A percentile compares a stretch with the other conserved stretches of the same genome.
Evolutionary conservation across 2,329 filamentous ascomycete genomes (phyloP).

Genomic region (Botrytis medusae): DNA sequence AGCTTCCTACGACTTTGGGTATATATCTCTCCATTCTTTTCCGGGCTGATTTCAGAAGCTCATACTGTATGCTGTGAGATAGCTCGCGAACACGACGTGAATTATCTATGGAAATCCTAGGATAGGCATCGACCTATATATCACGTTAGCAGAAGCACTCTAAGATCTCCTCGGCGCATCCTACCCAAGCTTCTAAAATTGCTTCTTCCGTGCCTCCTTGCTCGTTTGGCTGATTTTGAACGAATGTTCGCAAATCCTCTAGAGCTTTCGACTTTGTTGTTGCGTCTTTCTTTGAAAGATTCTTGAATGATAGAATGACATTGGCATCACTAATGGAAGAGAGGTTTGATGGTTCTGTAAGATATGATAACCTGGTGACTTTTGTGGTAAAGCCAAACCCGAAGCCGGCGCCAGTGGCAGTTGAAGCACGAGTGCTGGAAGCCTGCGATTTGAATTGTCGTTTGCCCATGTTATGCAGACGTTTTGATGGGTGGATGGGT

Average conservation of each 20-base stretch:
- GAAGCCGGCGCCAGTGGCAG: constrained; percentile 36
- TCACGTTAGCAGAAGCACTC: not conserved
- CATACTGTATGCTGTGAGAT: constrained; percentile 71
- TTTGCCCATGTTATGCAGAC: constrained; percentile 33
- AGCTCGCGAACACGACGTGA: constrained; percentile 84
- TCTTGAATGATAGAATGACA: constrained; percentile 87
- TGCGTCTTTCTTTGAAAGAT: constrained; percentile 86
- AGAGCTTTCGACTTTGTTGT: constrained; percentile 89
- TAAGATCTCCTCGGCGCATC: constrained; percentile 38
- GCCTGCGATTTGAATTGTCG: constrained; percentile 38
- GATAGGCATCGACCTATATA: constrained; percentile 75
- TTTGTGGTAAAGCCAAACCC: constrained; percentile 40
- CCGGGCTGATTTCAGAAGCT: constrained; percentile 61
- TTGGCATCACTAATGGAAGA: constrained; percentile 75
- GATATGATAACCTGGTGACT: constrained; percentile 70
- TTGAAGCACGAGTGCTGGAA: constrained; percentile 39
- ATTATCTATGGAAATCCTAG: constrained; percentile 86
- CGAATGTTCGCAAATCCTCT: constrained; percentile 73
- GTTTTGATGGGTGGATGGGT: not conserved
- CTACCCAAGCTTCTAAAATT: constrained; percentile 85
- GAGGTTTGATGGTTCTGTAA: constrained; percentile 82
- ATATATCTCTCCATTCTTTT: constrained; percentile 83
- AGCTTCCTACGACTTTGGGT: constrained; percentile 77
- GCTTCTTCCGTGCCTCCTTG: constrained; percentile 71
- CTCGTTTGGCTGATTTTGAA: constrained; percentile 55